These are phyloP conservation scores for Mucor irregularis DNA, from an alignment of 371 early-diverging fungal species.

Conservation along the genomic window DNA sequence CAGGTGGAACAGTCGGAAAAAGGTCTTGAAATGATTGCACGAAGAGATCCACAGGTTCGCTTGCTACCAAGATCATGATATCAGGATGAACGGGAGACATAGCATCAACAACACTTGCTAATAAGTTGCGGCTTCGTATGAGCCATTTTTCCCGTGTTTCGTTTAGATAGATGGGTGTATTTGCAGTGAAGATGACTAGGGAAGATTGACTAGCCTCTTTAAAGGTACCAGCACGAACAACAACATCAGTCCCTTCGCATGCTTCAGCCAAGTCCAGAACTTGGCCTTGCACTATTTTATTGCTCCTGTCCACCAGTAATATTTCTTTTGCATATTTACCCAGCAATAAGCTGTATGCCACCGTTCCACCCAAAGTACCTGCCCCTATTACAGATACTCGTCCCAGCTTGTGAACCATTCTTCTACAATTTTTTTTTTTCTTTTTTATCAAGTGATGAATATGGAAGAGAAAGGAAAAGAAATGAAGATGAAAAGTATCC, in stretches of 20 bases:
- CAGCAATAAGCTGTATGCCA: conserved; percentile 69
- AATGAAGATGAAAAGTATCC: neutral
- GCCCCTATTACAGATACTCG: conserved; percentile 52
- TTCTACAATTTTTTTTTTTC: neutral
- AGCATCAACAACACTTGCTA: conserved; percentile 59
- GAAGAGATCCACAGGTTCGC: conserved; percentile 81
- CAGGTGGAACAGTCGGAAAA: conserved; percentile 59
- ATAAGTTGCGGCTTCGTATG: conserved; percentile 69
- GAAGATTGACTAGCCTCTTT: conserved; percentile 53
- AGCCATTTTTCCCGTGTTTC: conserved; percentile 61
- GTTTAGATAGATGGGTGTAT: conserved; percentile 4
- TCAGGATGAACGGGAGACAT: conserved; percentile 68
- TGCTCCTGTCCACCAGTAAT: conserved; percentile 66
- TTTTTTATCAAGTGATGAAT: neutral
- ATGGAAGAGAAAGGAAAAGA: neutral
- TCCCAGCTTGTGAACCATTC: conserved; percentile 23
- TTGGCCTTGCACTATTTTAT: conserved; percentile 66
- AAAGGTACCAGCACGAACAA: conserved; percentile 58
- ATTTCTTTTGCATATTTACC: conserved; percentile 58
- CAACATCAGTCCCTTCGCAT: conserved; percentile 53
- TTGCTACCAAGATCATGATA: conserved; percentile 66
- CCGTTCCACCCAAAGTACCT: conserved; percentile 59
- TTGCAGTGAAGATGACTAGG: conserved; percentile 29
- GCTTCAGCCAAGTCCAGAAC: conserved; percentile 76
- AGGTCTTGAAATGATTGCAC: conserved; percentile 72